Evolutionary conservation across 2,329 filamentous ascomycete species (phyloP), one percentile per base, ranked within the genome.

Genomic region (Drechslerella stenobrocha): DNA sequence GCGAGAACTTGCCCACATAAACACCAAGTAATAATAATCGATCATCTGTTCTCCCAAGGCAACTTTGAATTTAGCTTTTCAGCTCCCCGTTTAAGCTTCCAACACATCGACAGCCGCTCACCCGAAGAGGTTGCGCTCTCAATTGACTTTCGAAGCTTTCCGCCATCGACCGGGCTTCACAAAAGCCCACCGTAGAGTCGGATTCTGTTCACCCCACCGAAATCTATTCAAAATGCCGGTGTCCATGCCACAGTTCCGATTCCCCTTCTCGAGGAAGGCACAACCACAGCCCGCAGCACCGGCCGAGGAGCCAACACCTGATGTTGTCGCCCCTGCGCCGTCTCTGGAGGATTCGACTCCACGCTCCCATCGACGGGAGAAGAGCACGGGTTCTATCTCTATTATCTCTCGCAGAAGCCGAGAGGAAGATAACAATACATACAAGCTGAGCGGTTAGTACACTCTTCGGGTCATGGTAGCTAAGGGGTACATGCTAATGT

Each of bases 401-500:
- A 67, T 67, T 3, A 60, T 67, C 22, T 35, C 63, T 18, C 63
- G 63, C 18, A 48, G 50, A 18, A 67, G 63, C 30, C 63, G 63
- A 35, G 70, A 72, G 34, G 70, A 72, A 35, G 72, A 73, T 51
- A 70, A 46, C 11, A 70, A 70, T 35, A 52, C 65, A 23, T 73
- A 73, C 59, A 73, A 73, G 48, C 48, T 73, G 52, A 72, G 71
- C 51, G 71, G 72, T 73, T 64, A 48, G 53, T 60, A 30, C 22
- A 20, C 20, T 11, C 52, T 26, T 40, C 15, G 11, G 13, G 50
- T 32, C 7, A 44, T 18, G 15, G 22, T 42, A 9, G 18, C 24
- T 48, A 42, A 18, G 26, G 26, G 75, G 24, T 79, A 73, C 69
- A 74, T 76, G 70, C 74, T 76, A 59, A 77, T 40, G 48, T 7